Evolutionary conservation across 495 filamentous ascomycete species (phyloP), one percentile per base, ranked within the genome.

Genomic region (Penicillium salamii): DNA sequence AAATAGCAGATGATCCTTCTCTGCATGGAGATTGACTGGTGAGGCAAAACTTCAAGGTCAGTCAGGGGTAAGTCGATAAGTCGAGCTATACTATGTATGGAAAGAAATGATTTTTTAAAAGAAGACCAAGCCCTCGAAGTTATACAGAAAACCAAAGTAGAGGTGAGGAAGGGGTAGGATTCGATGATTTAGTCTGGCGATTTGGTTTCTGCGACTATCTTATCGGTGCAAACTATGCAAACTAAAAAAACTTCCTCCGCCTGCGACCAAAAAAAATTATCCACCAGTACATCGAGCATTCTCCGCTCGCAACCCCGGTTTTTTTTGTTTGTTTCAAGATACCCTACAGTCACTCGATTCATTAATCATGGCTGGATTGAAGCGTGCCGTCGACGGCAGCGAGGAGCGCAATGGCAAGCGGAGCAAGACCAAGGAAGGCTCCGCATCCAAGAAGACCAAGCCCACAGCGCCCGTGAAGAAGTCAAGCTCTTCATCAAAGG

Each of bases 371-470:
- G 66, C 68, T 50, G 73, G 73, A 55, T 53, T 73, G 6, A 76
- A 76, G 55, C 71, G 73, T 46, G 55, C 55, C 7, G 71, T 75
- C 46, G 73, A 75, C 35, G 42, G 59, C 47, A 61, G 61, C 24
- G 71, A 75, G 35, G 71, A 74, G 46, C 68, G 71, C 63, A 70
- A 73, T 66, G 73, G 73, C 52, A 76, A 76, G 61, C 67, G 73
- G 33, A 70, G 62, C 52, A 76, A 74, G 61, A 69, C 62, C 36
- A 75, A 73, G 61, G 60, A 64, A 34, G 60, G 34, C 36, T 58
- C 64, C 54, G 63, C 57, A 37, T 49, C 67, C 46, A 74, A 72
- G 55, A 69, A 68, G 37, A 57, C 62, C 45, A 65, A 70, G 56
- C 35, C 52, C 31, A 52, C 59, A 39, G 57, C 53, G 24, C 52